phyloP scores from a whole-genome alignment of 768 basidiomycete genomes.

The Kwoniella dendrophila region DNA sequence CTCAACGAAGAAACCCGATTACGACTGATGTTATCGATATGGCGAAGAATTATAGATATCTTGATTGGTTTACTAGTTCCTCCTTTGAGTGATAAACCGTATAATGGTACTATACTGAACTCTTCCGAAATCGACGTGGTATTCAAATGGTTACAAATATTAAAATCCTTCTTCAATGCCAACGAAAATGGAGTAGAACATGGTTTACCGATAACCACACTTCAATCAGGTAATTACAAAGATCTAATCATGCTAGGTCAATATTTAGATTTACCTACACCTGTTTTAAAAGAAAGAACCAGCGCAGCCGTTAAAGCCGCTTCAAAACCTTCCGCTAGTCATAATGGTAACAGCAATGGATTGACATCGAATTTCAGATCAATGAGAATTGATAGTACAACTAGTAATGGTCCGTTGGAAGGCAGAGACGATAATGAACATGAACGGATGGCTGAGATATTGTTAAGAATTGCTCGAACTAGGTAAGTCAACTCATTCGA shows the following conservation, averaged over 20 bases:
- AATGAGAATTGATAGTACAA: conserved; percentile 5
- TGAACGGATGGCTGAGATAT: conserved; percentile 52
- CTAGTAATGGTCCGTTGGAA: not conserved
- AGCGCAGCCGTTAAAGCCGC: conserved; percentile 51
- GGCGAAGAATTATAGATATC: conserved; percentile 48
- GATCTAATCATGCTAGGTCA: conserved; percentile 54
- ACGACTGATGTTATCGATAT: conserved; percentile 43
- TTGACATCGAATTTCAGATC: conserved; percentile 15
- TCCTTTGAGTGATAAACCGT: conserved; percentile 49
- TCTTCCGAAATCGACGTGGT: conserved; percentile 51
- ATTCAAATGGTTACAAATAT: conserved; percentile 54
- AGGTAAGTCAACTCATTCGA: conserved; percentile 29
- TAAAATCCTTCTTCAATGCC: conserved; percentile 56
- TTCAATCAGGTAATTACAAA: conserved; percentile 48
- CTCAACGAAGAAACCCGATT: conserved; percentile 38
- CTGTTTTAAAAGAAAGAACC: conserved; percentile 43
- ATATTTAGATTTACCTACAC: conserved; percentile 52
- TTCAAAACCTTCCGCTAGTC: not conserved
- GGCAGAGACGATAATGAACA: conserved; percentile 23
- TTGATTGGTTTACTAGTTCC: conserved; percentile 52
- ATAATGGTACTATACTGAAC: conserved; percentile 12
- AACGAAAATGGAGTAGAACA: conserved; percentile 48
- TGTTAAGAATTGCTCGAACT: conserved; percentile 52
- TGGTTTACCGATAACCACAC: conserved; percentile 42
- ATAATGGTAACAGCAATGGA: not conserved